Evolutionary conservation across 352 stramenopile genomes (phyloP), one percentile per base, ranked within the genome.

Genomic region (Pythium dissotocum): DNA sequence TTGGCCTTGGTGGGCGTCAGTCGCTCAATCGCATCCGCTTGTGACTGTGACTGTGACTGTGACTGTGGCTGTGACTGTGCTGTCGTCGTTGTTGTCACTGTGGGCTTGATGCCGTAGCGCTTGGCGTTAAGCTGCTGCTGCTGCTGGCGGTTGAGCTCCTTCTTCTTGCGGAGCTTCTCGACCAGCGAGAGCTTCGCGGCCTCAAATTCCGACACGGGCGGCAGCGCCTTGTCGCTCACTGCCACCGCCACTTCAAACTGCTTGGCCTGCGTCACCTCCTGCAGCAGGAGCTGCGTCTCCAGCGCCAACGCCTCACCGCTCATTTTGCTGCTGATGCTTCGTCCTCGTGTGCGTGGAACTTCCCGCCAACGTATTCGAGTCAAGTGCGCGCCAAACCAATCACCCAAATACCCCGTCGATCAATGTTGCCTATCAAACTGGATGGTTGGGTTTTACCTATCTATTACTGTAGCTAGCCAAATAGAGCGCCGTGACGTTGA

Each of bases 251-350:
- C 71, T 38, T 82, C 78, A 30, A 76, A 69, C 24, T 78, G 70
- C 60, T 73, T 82, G 38, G 81, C 72, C 59, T 90, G 83, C 64
- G 84, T 81, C 54, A 79, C 82, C 73, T 91, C 78, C 69, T 93
- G 83, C 75, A 93, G 76, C 78, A 93, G 71, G 8, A 91, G 71
- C 72, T 93, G 83, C 69, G 85, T 91, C 77, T 93, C 71, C 42
- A 93, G 76, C 61, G 85, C 85, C 62, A 93, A 38, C 71, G 87
- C 77, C 63, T 88, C 79, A 56, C 67, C 58, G 62, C 74, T 83
- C 72, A 79, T 81, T 13, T 32, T 71, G 30, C 30, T 40, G 28
- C 28, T 54, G 10, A 4, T 40, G 49, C 49, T 56, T 33, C 28
- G 49, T 56, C 12, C 18, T 35, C n/a, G 54, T 46, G 8, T 16